These are phyloP conservation scores for Rubus parviflorus DNA, from an alignment of 306 rosid species.

Conservation along the genomic window DNA sequence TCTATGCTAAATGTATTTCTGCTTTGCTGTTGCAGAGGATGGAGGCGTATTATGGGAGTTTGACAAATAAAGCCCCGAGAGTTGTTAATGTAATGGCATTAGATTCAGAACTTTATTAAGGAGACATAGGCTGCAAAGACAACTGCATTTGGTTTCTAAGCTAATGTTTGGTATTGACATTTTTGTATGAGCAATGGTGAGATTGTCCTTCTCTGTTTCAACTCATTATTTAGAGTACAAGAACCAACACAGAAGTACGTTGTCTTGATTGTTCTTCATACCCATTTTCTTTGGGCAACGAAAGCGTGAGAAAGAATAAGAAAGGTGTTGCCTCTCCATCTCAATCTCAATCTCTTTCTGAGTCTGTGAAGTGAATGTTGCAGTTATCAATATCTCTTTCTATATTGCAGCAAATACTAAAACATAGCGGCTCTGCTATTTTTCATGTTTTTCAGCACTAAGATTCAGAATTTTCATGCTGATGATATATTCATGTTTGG, in stretches of 20 bases:
- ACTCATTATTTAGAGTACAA: neutral
- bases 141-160: neutral
- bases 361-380: neutral
- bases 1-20: conserved; percentile 6
- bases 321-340: neutral
- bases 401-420: neutral
- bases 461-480: neutral
- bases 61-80: conserved; percentile 50
- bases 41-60: conserved; percentile 90
- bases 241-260: neutral
- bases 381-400: neutral
- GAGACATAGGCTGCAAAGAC: neutral
- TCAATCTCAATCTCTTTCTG: neutral
- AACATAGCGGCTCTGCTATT: too few relatives aligned
- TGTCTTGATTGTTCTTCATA: neutral
- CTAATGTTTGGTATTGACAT: neutral
- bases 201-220: neutral
- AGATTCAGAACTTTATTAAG: neutral
- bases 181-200: neutral
- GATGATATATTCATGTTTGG: neutral
- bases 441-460: neutral
- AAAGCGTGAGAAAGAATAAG: neutral
- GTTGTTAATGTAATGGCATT: neutral
- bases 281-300: neutral
- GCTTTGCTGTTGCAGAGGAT: conserved; percentile 62